Conservation (phyloP, 352 stramenopile species). For the Globisporangium rhizosaccharum region DNA sequence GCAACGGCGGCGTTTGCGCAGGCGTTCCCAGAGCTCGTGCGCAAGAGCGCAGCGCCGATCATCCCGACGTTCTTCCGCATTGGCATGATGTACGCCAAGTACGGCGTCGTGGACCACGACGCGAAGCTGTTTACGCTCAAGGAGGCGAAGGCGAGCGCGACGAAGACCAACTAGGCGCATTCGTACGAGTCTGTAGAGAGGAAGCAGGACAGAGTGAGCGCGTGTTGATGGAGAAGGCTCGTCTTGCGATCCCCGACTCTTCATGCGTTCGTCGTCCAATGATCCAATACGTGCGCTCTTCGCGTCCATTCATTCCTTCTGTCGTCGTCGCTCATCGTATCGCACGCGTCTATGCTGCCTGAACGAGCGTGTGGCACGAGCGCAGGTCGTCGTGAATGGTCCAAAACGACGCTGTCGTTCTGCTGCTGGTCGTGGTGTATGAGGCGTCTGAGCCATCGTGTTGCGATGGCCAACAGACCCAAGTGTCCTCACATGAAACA, state of each 20-base stretch:
- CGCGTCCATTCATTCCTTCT: background rate
- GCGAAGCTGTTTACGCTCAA: slow-evolving; percentile 72
- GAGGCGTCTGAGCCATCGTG: no score
- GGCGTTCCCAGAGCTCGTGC: slow-evolving; percentile 72
- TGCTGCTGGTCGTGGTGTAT: no score
- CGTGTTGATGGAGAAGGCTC: background rate
- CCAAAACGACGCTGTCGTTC: no score
- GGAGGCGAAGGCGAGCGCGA: slow-evolving; percentile 32
- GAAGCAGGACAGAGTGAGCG: background rate
- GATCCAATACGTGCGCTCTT: background rate
- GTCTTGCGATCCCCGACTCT: no score
- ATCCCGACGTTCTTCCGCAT: slow-evolving; percentile 57
- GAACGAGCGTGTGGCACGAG: no score
- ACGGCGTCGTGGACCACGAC: slow-evolving; percentile 58
- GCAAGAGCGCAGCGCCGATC: slow-evolving; percentile 64
- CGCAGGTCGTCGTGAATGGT: no score
- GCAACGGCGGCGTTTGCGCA: slow-evolving; percentile 57
- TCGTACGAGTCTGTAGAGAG: background rate
- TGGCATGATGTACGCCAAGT: slow-evolving; percentile 57
- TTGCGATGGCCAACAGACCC: no score
- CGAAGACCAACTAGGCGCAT: slow-evolving; percentile 14
- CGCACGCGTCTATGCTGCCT: no score
- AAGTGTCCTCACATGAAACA: no score
- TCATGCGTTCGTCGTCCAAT: no score
- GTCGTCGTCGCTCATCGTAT: no score